Evolutionary conservation across 1,284 basidiomycete genomes (phyloP).

Genomic region (Ustilago cynodontis): DNA sequence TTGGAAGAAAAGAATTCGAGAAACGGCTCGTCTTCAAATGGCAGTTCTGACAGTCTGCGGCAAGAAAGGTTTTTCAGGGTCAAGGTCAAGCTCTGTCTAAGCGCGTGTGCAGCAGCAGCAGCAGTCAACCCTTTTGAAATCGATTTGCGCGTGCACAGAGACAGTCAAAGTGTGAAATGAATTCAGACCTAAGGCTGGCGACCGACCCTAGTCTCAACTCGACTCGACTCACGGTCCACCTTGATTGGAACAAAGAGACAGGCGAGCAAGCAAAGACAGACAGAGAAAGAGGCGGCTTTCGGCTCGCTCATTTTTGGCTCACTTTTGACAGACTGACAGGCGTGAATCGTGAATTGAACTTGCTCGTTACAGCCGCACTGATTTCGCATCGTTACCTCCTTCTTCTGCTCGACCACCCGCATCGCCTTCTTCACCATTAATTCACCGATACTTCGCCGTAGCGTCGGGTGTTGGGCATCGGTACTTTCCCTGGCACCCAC

Average conservation of each 20-base stretch:
- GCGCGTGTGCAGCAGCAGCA: background rate
- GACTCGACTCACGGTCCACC: conserved; percentile 3
- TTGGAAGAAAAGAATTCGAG: background rate
- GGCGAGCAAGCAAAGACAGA: too few relatives aligned
- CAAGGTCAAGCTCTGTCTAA: background rate
- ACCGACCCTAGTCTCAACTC: background rate
- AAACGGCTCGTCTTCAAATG: background rate
- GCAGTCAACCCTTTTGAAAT: background rate
- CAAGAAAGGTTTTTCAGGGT: background rate
- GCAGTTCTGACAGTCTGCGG: background rate
- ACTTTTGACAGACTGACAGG: background rate
- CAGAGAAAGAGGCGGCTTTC: too few relatives aligned
- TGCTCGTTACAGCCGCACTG: background rate
- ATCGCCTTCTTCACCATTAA: background rate
- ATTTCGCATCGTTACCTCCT: background rate
- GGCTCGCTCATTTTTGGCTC: too few relatives aligned
- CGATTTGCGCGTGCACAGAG: too few relatives aligned
- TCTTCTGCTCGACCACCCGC: background rate
- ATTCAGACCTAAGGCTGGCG: too few relatives aligned
- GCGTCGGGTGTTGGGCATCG: conserved; percentile 16
- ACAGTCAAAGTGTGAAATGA: too few relatives aligned
- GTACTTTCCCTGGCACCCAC: conserved; percentile 10
- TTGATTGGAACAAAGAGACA: background rate
- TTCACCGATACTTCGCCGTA: background rate
- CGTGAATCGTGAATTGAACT: too few relatives aligned